Conservation (phyloP, 2,329 filamentous ascomycete genomes). For the Fusarium sp. region DNA sequence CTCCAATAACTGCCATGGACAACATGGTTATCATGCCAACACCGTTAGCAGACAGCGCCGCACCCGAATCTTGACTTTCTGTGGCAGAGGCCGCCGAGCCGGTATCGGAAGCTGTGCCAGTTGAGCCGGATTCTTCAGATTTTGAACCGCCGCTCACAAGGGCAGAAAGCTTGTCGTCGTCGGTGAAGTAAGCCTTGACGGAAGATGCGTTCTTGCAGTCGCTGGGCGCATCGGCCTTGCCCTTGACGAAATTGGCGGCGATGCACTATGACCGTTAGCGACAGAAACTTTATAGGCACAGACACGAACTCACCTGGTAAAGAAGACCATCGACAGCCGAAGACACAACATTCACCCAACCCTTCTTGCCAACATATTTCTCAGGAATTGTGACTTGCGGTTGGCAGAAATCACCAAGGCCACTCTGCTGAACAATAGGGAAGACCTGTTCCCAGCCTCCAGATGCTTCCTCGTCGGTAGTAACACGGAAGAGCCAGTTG, state of each 20-base stretch:
- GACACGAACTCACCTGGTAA: conserved; percentile 61
- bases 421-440: conserved; percentile 65
- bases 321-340: conserved; percentile 67
- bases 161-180: conserved; percentile 51
- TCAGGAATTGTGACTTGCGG: conserved; percentile 61
- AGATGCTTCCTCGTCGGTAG: conserved; percentile 60
- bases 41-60: conserved; percentile 41
- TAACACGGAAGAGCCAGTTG: conserved; percentile 70
- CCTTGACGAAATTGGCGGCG: conserved; percentile 66
- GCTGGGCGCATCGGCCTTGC: conserved; percentile 49
- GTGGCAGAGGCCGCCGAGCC: conserved; percentile 39
- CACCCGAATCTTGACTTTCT: conserved; percentile 41
- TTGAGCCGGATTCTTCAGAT: conserved; percentile 17
- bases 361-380: conserved; percentile 66
- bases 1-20: conserved; percentile 48
- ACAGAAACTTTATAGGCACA: background rate
- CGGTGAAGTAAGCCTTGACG: conserved; percentile 48
- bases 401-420: conserved; percentile 66
- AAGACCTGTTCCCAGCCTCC: conserved; percentile 67
- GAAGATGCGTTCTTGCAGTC: conserved; percentile 54
- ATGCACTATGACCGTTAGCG: conserved; percentile 58
- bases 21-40: conserved; percentile 42
- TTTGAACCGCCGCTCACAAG: conserved; percentile 45
- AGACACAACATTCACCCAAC: conserved; percentile 64
- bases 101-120: conserved; percentile 36